Conservation (phyloP, 2,329 filamentous ascomycete genomes). For the Penicillium sp. region DNA sequence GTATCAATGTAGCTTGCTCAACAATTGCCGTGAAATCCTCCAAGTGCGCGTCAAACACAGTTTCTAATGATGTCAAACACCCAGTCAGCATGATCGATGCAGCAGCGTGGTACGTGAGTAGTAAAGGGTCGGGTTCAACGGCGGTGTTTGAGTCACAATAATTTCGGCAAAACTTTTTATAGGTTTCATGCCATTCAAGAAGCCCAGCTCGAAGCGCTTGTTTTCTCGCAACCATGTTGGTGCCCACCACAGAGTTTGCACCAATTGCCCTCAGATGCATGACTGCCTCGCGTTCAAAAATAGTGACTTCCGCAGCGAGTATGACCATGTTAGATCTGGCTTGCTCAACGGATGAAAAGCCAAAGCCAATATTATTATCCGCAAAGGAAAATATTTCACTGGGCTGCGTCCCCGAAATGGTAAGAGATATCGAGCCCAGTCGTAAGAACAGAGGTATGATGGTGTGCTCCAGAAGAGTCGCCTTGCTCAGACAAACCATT, state of each 20-base stretch:
- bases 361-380: background rate
- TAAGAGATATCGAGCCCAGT: constrained; percentile 19
- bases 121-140: constrained; percentile 5
- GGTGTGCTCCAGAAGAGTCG: constrained; percentile 20
- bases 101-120: constrained; percentile 10
- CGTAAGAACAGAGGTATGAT: constrained; percentile 30
- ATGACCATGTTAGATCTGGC: constrained; percentile 10
- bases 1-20: constrained; percentile 6
- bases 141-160: background rate
- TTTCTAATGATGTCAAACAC: constrained; percentile 16
- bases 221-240: constrained; percentile 5
- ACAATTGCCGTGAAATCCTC: constrained; percentile 13
- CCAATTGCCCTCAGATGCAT: constrained; percentile 2
- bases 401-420: background rate
- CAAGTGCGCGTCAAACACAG: constrained; percentile 15
- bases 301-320: constrained; percentile 9
- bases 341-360: constrained; percentile 6
- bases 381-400: constrained; percentile 9
- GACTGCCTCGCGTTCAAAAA: constrained; percentile 18
- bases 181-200: constrained; percentile 8
- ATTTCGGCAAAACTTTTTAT: constrained; percentile 4
- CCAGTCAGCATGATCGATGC: constrained; percentile 13
- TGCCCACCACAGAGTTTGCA: background rate
- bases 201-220: constrained; percentile 3
- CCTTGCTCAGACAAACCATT: constrained; percentile 7